Conservation (phyloP, 345 rosid genomes). For the Citrus medica region DNA sequence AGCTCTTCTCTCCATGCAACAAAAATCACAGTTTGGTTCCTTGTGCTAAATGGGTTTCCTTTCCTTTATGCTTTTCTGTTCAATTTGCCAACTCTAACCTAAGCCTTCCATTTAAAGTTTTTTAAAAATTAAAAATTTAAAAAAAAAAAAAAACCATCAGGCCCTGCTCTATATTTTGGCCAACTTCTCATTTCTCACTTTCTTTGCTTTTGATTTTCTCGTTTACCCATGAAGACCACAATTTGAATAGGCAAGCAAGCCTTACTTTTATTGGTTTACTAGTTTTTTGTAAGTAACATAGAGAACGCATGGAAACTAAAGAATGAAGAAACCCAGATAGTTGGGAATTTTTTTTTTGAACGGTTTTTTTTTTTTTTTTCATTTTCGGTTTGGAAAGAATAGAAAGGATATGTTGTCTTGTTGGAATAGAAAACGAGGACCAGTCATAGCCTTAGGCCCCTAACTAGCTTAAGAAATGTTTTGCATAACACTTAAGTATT, state of each 20-base stretch:
- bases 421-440: background rate
- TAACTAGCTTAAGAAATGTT: conserved; percentile 8
- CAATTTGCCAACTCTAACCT: conserved; percentile 17
- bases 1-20: conserved; percentile 39
- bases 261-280: conserved; percentile 1
- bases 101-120: conserved; percentile 20
- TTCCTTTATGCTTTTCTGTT: conserved; percentile 40
- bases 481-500: background rate
- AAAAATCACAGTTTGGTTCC: conserved; percentile 26
- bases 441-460: background rate
- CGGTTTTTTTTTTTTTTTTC: too few species aligned
- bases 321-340: conserved; percentile 3
- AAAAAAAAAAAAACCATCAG: conserved; percentile 4
- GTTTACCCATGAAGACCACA: conserved; percentile 20
- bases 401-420: background rate
- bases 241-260: conserved; percentile 14
- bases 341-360: too few species aligned
- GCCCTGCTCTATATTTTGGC: conserved; percentile 15
- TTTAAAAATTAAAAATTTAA: background rate
- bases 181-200: background rate
- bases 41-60: conserved; percentile 28
- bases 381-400: too few species aligned
- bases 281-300: background rate
- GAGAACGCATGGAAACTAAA: background rate
- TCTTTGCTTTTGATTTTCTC: conserved; percentile 15